A percentile compares a stretch with the other conserved stretches of the same genome.
Evolutionary conservation across 2,329 filamentous ascomycete genomes (phyloP).

Genomic region (Trichoderma lentiforme): DNA sequence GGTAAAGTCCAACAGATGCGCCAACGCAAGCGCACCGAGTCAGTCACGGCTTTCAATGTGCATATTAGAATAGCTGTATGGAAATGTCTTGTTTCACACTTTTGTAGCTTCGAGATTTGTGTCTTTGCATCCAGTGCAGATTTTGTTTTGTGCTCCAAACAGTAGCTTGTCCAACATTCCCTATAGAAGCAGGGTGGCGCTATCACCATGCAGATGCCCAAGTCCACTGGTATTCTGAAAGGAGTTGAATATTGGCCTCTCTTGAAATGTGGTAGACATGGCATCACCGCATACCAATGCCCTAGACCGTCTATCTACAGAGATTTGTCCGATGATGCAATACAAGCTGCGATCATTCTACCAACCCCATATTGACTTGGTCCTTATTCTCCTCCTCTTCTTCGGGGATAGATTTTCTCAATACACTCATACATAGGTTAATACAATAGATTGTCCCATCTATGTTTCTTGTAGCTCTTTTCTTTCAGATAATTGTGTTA

Average conservation of each 20-base stretch:
- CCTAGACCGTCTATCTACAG: not conserved
- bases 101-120: not conserved
- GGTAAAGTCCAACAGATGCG: not conserved
- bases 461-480: not conserved
- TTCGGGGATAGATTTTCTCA: rapidly evolving
- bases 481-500: not conserved
- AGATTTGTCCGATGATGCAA: not conserved
- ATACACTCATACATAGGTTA: not conserved
- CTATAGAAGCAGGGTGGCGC: not conserved
- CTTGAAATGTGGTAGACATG: not conserved
- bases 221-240: not conserved
- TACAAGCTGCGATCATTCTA: not conserved
- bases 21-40: not conserved
- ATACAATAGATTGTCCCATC: not conserved
- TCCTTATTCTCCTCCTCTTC: not conserved
- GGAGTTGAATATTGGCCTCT: not conserved
- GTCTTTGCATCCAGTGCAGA: not conserved
- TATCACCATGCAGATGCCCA: not conserved
- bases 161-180: not conserved
- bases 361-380: not conserved
- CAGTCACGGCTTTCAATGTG: not conserved
- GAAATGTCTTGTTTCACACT: not conserved
- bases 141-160: not conserved
- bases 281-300: not conserved
- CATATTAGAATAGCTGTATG: not conserved